Evolutionary conservation across 2,329 filamentous ascomycete genomes (phyloP).

Genomic region (Alternaria dauci): DNA sequence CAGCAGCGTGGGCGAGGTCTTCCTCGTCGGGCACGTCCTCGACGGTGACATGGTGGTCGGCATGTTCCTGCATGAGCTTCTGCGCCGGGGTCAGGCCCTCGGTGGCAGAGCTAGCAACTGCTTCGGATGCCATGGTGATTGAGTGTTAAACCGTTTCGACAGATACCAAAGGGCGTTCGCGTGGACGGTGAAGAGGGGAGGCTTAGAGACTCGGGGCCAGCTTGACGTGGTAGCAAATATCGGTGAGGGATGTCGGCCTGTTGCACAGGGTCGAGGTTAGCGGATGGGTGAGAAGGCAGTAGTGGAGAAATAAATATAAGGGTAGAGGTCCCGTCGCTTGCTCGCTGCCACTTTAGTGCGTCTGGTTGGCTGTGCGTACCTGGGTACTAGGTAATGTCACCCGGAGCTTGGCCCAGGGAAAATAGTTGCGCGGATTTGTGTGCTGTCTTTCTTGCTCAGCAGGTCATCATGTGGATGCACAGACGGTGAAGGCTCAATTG

Average conservation of each 20-base stretch:
- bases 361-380: constrained; percentile 4
- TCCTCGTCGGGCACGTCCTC: constrained; percentile 87
- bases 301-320: neutral
- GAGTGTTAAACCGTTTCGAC: constrained; percentile 49
- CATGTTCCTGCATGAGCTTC: constrained; percentile 71
- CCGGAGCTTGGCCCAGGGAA: constrained; percentile 15
- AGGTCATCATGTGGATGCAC: constrained; percentile 11
- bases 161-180: constrained; percentile 48
- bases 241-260: neutral
- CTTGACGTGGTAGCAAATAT: constrained; percentile 15
- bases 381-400: constrained; percentile 18
- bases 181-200: constrained; percentile 43
- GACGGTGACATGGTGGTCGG: constrained; percentile 71
- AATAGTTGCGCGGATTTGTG: constrained; percentile 7
- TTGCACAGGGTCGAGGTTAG: constrained; percentile 5
- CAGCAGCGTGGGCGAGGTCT: constrained; percentile 66
- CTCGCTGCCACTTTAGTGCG: constrained; percentile 7
- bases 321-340: neutral
- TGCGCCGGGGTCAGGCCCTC: constrained; percentile 58
- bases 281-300: neutral
- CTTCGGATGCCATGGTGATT: constrained; percentile 52
- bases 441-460: constrained; percentile 1
- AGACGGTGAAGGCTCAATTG: constrained; percentile 19
- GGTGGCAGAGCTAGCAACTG: constrained; percentile 43
- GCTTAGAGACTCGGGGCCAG: constrained; percentile 43